Conservation (phyloP, 2,329 filamentous ascomycete species). For the Elsinoe ampelina region DNA sequence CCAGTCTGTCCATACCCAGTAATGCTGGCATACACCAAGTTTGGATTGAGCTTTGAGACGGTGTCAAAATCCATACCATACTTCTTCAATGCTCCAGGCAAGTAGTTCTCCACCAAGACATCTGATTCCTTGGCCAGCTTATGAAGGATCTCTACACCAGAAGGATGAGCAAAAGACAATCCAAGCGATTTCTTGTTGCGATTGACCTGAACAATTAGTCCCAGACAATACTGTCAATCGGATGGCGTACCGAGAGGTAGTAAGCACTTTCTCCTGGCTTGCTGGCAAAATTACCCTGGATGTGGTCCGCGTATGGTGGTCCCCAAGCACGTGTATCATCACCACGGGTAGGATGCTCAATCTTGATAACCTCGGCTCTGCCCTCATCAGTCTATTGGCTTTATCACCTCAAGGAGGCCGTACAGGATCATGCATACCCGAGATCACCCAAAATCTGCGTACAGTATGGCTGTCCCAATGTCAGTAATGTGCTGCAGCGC, state of each 20-base stretch:
- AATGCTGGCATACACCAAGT: constrained; percentile 87
- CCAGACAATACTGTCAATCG: neutral
- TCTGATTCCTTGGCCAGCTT: constrained; percentile 76
- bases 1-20: constrained; percentile 96
- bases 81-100: constrained; percentile 80
- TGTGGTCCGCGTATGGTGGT: constrained; percentile 80
- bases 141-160: constrained; percentile 80
- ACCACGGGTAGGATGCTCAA: constrained; percentile 83
- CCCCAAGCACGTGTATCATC: constrained; percentile 97
- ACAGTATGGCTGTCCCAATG: constrained; percentile 68
- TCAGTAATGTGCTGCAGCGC: constrained; percentile 15
- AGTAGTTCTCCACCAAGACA: constrained; percentile 92
- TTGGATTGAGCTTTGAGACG: constrained; percentile 70
- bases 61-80: constrained; percentile 85
- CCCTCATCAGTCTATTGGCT: neutral
- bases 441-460: constrained; percentile 95
- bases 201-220: constrained; percentile 56
- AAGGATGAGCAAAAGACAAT: constrained; percentile 77
- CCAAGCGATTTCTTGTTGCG: constrained; percentile 94
- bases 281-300: constrained; percentile 42
- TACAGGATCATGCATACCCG: constrained; percentile 54
- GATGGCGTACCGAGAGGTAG: constrained; percentile 65
- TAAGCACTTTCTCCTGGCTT: constrained; percentile 90
- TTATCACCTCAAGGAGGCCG: constrained; percentile 26
- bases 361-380: constrained; percentile 92